These are phyloP conservation scores for Aegilops umbellulata DNA, from an alignment of 176 grass and related monocot species.

Conservation along the genomic window DNA sequence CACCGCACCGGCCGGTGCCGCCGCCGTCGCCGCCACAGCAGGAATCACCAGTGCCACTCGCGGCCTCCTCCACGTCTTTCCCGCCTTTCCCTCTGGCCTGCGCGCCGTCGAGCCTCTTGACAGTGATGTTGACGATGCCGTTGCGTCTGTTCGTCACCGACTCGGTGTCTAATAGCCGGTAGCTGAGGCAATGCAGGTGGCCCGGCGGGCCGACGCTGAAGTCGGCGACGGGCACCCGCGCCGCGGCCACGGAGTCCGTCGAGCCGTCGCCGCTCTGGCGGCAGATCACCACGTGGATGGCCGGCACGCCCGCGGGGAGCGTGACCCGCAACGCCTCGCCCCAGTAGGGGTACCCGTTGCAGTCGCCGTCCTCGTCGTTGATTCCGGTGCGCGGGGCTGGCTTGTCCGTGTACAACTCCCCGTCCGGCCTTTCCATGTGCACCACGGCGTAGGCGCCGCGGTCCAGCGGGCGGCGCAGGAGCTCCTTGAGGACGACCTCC, in stretches of 20 bases:
- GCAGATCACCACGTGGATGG: slow-evolving; percentile 41
- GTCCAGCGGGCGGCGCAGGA: not conserved
- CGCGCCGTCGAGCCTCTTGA: slow-evolving; percentile 34
- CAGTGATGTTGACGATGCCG: slow-evolving; percentile 60
- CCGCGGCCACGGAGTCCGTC: slow-evolving; percentile 30
- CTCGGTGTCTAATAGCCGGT: slow-evolving; percentile 29
- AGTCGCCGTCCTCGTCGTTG: slow-evolving; percentile 20
- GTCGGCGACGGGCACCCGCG: slow-evolving; percentile 46
- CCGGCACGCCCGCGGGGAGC: not conserved
- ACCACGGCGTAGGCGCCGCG: not conserved
- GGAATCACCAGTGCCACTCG: not conserved
- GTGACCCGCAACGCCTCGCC: slow-evolving; percentile 28
- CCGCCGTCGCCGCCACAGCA: not conserved
- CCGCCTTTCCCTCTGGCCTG: not conserved
- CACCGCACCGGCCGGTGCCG: slow-evolving; percentile 21
- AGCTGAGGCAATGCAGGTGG: slow-evolving; percentile 72
- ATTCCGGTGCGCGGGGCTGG: not conserved
- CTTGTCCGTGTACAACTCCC: no score
- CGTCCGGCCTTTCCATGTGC: not conserved
- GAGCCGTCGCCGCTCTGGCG: not conserved
- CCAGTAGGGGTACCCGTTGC: slow-evolving; percentile 59
- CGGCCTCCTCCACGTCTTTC: not conserved
- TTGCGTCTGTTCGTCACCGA: not conserved
- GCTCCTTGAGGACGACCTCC: not conserved
- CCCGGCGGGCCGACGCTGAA: slow-evolving; percentile 48